Evolutionary conservation across 23 red algal species (phyloP), one percentile per base, ranked within the genome.

Genomic region (Gracilaria gracilis): DNA sequence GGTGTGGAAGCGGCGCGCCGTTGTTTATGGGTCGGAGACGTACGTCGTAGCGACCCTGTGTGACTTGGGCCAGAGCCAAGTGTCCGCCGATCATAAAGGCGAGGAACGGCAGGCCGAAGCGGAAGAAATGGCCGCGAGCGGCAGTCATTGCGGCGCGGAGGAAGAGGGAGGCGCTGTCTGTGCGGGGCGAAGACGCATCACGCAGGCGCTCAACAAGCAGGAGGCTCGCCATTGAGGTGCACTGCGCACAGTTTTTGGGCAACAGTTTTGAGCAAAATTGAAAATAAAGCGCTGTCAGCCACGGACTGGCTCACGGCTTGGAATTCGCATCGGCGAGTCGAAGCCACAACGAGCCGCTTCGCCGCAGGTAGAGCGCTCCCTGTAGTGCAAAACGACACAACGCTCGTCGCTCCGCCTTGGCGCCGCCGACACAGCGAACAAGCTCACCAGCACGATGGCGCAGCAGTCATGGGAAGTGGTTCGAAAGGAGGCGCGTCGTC

Each of bases 401-500:
- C 42, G 42, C 11, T 46, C 42, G 42, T 11, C 42, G 42, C 42
- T 11, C 4, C 4, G 42, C 5, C 42, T 4, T 11, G 5, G 42
- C 42, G 42, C 42, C 42, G 42, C n/a, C n/a, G n/a, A n/a, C n/a
- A n/a, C n/a, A n/a, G n/a, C 42, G 42, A 4, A 11, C 42, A 46
- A 46, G 42, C 42, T 46, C 42, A n/a, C 7, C 16, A 28, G 42
- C 12, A 61, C 15, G 23, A 94, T 94, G 92, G 47, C 92, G 58
- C 55, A 77, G 58, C 55, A 77, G 47, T 82, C 85, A 69, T 98
- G 96, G 96, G 96, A 98, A 39, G 49, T 54, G 27, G 58, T 98
- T 8, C 88, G 96, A 4, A 92, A 87, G 79, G 93, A 98, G 51
- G 96, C 92, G 61, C 93, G 96, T n/a, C 93, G 93, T 46, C 82